Conservation (phyloP, 805 yeast genomes). For the Isabelozyma gotoi region DNA sequence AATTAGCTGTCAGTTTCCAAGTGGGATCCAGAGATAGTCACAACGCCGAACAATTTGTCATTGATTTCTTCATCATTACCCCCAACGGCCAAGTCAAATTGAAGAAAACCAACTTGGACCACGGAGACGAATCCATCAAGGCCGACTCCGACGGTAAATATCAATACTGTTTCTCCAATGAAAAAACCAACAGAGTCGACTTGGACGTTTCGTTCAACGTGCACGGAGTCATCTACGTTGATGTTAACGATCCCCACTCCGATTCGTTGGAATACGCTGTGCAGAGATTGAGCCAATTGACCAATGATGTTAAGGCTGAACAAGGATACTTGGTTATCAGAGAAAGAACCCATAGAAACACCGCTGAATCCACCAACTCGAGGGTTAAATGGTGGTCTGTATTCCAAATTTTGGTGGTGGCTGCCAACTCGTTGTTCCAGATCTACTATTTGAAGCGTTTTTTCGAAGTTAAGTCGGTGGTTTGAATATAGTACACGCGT, state of each 20-base stretch:
- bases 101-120: conserved; percentile 58
- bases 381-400: conserved; percentile 98
- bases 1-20: conserved; percentile 85
- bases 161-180: conserved; percentile 90
- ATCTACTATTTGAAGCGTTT: conserved; percentile 91
- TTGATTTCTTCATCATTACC: conserved; percentile 56
- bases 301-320: conserved; percentile 88
- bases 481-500: too few species aligned
- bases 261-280: conserved; percentile 85
- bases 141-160: conserved; percentile 73
- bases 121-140: conserved; percentile 73
- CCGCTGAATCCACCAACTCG: conserved; percentile 95
- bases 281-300: conserved; percentile 67
- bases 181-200: conserved; percentile 65
- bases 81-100: conserved; percentile 50
- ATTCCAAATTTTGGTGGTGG: conserved; percentile 85
- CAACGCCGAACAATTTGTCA: conserved; percentile 60
- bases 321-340: conserved; percentile 90
- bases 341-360: conserved; percentile 96
- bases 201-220: conserved; percentile 94
- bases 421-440: conserved; percentile 86
- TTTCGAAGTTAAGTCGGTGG: conserved; percentile 90
- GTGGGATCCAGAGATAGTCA: conserved; percentile 85
- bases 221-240: conserved; percentile 88
- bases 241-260: conserved; percentile 69